A percentile compares a stretch with the other conserved stretches of the same genome.
Conservation (phyloP, 2,329 filamentous ascomycete species). For the Fonsecaea multimorphosa region DNA sequence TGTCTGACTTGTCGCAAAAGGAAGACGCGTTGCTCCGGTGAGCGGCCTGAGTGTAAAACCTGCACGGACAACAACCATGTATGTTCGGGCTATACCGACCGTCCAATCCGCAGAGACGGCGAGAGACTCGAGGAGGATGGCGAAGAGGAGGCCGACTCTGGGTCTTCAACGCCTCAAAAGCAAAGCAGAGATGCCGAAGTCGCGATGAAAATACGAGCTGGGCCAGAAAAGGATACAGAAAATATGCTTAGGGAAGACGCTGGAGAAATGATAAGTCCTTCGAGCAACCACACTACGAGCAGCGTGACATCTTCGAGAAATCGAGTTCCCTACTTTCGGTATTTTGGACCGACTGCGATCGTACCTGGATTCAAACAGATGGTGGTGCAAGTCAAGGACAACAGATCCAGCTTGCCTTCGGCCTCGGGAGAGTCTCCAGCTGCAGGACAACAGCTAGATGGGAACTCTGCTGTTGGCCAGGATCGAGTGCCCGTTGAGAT, state of each 20-base stretch:
- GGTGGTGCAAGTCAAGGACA: slow-evolving; percentile 57
- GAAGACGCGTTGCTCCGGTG: slow-evolving; percentile 76
- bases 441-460: slow-evolving; percentile 25
- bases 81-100: slow-evolving; percentile 71
- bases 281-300: slow-evolving; percentile 39
- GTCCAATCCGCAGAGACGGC: slow-evolving; percentile 21
- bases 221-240: background rate
- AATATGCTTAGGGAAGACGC: slow-evolving; percentile 7
- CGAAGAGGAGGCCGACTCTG: slow-evolving; percentile 29
- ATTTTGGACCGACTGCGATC: slow-evolving; percentile 89
- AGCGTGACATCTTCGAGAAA: slow-evolving; percentile 59
- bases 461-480: slow-evolving; percentile 9
- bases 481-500: slow-evolving; percentile 44
- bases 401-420: slow-evolving; percentile 29
- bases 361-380: slow-evolving; percentile 92
- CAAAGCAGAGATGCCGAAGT: slow-evolving; percentile 15
- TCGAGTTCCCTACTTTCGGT: slow-evolving; percentile 85
- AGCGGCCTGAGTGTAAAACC: slow-evolving; percentile 74
- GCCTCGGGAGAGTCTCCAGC: slow-evolving; percentile 30
- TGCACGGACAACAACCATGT: slow-evolving; percentile 73
- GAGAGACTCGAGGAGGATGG: slow-evolving; percentile 28
- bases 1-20: slow-evolving; percentile 76
- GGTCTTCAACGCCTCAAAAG: slow-evolving; percentile 22
- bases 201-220: background rate
- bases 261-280: slow-evolving; percentile 42